Percentiles rank a stretch among this genome's conserved stretches.
Conservation (phyloP, 306 rosid species). For the Prosopis cineraria region DNA sequence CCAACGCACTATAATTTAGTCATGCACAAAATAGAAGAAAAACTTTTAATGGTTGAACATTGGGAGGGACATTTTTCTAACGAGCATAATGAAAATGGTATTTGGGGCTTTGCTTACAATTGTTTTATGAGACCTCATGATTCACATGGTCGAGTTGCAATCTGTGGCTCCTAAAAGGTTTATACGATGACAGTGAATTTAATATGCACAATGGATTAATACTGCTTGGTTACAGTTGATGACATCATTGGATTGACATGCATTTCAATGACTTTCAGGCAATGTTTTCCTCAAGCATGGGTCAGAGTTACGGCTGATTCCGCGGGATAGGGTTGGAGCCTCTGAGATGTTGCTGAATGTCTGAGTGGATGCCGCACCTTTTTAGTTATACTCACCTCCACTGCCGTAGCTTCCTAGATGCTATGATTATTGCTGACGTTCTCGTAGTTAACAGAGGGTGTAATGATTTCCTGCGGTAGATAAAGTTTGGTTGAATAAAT, state of each 20-base stretch:
- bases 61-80: background rate
- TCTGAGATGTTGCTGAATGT: constrained; percentile 18
- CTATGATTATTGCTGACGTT: background rate
- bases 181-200: background rate
- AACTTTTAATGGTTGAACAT: background rate
- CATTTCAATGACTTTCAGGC: constrained; percentile 24
- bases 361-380: background rate
- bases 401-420: constrained; percentile 13
- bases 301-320: constrained; percentile 46
- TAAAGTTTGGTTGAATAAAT: constrained; percentile 15
- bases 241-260: constrained; percentile 6
- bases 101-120: constrained; percentile 9
- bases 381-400: background rate
- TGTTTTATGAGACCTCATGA: background rate
- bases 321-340: constrained; percentile 46
- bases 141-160: background rate
- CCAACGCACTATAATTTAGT: background rate
- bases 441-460: background rate
- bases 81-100: background rate
- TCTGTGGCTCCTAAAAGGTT: background rate
- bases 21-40: background rate
- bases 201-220: background rate
- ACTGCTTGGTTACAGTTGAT: background rate
- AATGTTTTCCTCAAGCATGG: constrained; percentile 53
- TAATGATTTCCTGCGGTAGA: constrained; percentile 22